These are phyloP conservation scores for Kuraishia molischiana DNA, from an alignment of 805 yeast species.

Conservation along the genomic window DNA sequence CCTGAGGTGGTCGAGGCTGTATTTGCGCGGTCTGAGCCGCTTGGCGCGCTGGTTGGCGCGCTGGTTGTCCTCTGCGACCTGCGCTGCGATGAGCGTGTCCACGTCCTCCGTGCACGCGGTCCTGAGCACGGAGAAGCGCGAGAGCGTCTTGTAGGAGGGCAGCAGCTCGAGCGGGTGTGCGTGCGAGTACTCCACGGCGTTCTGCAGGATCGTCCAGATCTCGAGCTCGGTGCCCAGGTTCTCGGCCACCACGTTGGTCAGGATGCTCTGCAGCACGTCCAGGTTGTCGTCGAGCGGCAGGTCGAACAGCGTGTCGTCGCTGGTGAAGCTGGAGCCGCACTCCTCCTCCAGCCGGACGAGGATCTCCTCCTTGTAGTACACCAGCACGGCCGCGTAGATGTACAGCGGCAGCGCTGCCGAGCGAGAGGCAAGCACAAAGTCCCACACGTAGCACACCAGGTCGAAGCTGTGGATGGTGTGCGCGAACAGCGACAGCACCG, in stretches of 20 bases:
- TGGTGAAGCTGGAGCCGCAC: slow-evolving; percentile 10
- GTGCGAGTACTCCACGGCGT: neutral
- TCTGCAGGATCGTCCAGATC: slow-evolving; percentile 13
- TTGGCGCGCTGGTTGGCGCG: neutral
- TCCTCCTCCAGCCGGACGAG: slow-evolving; percentile 21
- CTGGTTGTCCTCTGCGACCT: neutral
- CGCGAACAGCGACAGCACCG: slow-evolving; percentile 67
- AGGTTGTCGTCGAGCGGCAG: slow-evolving; percentile 9
- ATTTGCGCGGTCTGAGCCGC: neutral
- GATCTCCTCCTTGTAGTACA: slow-evolving; percentile 34
- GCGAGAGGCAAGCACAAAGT: slow-evolving; percentile 47
- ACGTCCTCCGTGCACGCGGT: neutral
- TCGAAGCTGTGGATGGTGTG: slow-evolving; percentile 41
- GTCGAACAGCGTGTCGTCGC: slow-evolving; percentile 11
- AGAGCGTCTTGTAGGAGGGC: neutral
- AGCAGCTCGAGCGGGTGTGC: neutral
- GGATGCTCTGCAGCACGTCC: slow-evolving; percentile 17
- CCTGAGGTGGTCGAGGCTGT: neutral
- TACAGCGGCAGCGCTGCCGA: slow-evolving; percentile 48
- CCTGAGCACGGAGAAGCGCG: neutral
- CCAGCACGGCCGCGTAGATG: slow-evolving; percentile 48
- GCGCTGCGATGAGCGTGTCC: neutral
- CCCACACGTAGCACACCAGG: slow-evolving; percentile 56
- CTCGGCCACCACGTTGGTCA: slow-evolving; percentile 16
- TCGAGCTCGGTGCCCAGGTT: slow-evolving; percentile 14